These are phyloP conservation scores for Skeletonema marinoi DNA, from an alignment of 108 stramenopile genomes.

Conservation along the genomic window DNA sequence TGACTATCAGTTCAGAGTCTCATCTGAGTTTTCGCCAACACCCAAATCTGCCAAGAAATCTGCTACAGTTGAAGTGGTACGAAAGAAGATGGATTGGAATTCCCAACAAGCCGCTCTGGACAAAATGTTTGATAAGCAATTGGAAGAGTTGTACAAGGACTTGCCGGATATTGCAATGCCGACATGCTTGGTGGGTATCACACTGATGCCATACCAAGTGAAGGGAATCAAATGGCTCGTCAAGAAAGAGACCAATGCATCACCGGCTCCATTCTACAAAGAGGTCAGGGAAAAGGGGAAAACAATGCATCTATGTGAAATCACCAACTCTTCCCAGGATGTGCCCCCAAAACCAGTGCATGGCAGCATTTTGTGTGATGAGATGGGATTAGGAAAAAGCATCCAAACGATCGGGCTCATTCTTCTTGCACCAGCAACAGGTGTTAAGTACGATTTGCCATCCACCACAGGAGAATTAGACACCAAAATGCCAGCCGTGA, in stretches of 20 bases:
- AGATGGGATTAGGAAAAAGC: conserved; percentile 75
- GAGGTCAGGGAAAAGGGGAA: conserved; percentile 33
- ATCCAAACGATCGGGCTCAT: conserved; percentile 61
- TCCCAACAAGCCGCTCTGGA: conserved; percentile 47
- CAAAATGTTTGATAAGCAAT: conserved; percentile 69
- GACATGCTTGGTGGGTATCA: conserved; percentile 18
- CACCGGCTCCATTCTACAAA: conserved; percentile 57
- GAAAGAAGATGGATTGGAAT: conserved; percentile 48
- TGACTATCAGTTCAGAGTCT: conserved; percentile 1
- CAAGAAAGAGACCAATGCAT: conserved; percentile 48
- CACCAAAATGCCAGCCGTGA: background rate
- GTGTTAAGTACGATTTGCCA: conserved; percentile 27
- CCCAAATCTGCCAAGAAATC: background rate
- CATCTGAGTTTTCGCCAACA: background rate
- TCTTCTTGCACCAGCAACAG: conserved; percentile 46
- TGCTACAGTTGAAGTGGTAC: conserved; percentile 8
- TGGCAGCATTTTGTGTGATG: conserved; percentile 62
- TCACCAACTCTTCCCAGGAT: conserved; percentile 39
- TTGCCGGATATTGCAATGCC: conserved; percentile 42
- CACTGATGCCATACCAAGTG: conserved; percentile 53
- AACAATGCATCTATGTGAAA: conserved; percentile 44
- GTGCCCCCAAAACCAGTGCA: conserved; percentile 32
- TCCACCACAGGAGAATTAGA: background rate
- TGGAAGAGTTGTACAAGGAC: conserved; percentile 23
- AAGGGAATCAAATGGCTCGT: conserved; percentile 64